Evolutionary conservation across 106 monocot species (phyloP), one percentile per base, ranked within the genome.

Genomic region (Agapanthus africanus): DNA sequence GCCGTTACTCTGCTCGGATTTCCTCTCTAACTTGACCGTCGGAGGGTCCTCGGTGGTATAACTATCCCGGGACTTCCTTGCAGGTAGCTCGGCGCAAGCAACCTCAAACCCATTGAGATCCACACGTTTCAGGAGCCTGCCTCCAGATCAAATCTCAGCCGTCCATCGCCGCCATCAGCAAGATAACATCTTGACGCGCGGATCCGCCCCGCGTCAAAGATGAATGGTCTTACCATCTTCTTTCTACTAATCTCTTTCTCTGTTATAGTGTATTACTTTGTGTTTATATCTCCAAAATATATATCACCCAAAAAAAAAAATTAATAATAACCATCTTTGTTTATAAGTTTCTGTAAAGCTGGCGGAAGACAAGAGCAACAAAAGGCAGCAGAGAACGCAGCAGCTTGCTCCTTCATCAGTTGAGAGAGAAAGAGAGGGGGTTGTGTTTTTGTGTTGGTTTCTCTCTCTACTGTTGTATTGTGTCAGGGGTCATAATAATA

Each of bases 341-440:
- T 88, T 84, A 70, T 84, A 78, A 78, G 75, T 88, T 88, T 88
- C 84, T 59, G 74, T 59, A 88, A 76, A 79, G 81, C 63, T 84
- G 83, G 83, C 78, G 75, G 76, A 63, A 80, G 70, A 67, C 76
- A 76, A 65, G 72, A 79, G 76, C 76, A 79, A 64, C 75, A 79
- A 76, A 68, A 84, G 59, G 72, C 50, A 71, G 54, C 57, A 80
- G 42, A 47, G 68, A n/a, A n/a, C 62, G 71, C 65, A 68, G 73
- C 78, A 78, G 65, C 69, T 62, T 68, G 74, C 71, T 73, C 36
- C 38, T 31, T n/a, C n/a, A 37, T 21, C 5, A 18, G 0, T 26
- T n/a, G 15, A 38, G 41, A 66, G 26, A 40, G 40, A 23, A 1
- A 66, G 19, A 41, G 39, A 41, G 26, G 4, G 41, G 4, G 30